These are phyloP conservation scores for Curvularia eragrostidis DNA, from an alignment of 2,329 filamentous ascomycete species.

Conservation along the genomic window DNA sequence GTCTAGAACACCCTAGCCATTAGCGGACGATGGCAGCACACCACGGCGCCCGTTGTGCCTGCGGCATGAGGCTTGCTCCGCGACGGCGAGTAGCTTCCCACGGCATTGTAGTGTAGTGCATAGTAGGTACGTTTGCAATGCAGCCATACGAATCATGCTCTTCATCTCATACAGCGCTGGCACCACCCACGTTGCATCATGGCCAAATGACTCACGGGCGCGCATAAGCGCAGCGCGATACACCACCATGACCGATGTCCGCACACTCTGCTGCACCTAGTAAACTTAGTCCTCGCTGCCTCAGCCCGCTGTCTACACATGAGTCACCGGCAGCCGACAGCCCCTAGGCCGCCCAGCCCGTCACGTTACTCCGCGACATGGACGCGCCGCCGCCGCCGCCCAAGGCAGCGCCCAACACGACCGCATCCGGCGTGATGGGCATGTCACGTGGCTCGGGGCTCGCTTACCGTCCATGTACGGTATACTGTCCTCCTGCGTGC, in stretches of 20 bases:
- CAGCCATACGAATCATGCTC: slow-evolving; percentile 4
- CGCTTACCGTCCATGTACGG: slow-evolving; percentile 10
- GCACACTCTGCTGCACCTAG: background rate
- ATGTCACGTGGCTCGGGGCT: slow-evolving; percentile 25
- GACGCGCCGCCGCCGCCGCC: slow-evolving; percentile 17
- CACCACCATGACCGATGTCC: background rate
- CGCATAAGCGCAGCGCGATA: slow-evolving; percentile 9
- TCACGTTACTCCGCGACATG: slow-evolving; percentile 25
- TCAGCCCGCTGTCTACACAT: background rate
- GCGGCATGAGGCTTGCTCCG: background rate
- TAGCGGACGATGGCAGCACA: background rate
- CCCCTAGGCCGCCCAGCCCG: background rate
- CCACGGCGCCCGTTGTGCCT: background rate
- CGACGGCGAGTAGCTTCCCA: background rate
- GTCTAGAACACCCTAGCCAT: background rate
- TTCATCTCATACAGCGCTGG: background rate
- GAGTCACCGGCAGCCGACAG: slow-evolving; percentile 12
- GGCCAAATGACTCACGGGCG: background rate
- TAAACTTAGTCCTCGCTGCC: background rate
- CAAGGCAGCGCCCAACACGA: slow-evolving; percentile 1
- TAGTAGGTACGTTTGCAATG: background rate
- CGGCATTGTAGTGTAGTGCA: background rate
- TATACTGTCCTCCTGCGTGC: too few relatives aligned
- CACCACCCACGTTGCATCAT: background rate
- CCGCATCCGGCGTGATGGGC: background rate